Percentiles rank a stretch among this genome's conserved stretches.
Conservation (phyloP, 495 filamentous ascomycete genomes). For the Penicillium macrosclerotiorum region DNA sequence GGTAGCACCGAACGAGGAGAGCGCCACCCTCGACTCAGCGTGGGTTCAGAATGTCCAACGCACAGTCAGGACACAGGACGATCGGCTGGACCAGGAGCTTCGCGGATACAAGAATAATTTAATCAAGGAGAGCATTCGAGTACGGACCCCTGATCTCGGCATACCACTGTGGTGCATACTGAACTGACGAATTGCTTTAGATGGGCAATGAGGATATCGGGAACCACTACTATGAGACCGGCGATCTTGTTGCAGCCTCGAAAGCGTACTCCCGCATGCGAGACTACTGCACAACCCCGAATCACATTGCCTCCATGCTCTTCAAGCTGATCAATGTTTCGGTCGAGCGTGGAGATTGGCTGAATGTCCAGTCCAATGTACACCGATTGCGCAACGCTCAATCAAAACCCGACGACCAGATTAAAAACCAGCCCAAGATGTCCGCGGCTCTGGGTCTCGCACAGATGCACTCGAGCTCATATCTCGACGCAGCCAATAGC, state of each 20-base stretch:
- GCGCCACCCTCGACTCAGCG: constrained; percentile 60
- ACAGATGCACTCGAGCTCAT: constrained; percentile 62
- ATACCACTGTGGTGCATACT: neutral
- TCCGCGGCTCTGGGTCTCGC: constrained; percentile 67
- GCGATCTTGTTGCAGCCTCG: constrained; percentile 58
- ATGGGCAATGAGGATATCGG: constrained; percentile 78
- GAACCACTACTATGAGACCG: constrained; percentile 62
- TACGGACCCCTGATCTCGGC: constrained; percentile 36
- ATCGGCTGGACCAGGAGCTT: constrained; percentile 75
- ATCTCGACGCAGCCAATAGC: constrained; percentile 65
- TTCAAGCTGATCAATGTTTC: constrained; percentile 65
- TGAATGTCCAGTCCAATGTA: constrained; percentile 63
- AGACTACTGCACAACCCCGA: constrained; percentile 67
- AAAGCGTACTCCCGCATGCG: constrained; percentile 74
- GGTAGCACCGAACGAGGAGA: constrained; percentile 63
- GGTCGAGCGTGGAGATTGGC: constrained; percentile 67
- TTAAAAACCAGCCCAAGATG: constrained; percentile 63
- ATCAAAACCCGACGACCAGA: constrained; percentile 60
- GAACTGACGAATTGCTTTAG: constrained; percentile 35
- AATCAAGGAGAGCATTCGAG: constrained; percentile 95
- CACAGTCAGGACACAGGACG: constrained; percentile 62
- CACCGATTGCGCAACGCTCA: constrained; percentile 59
- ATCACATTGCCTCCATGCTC: constrained; percentile 69
- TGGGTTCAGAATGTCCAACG: constrained; percentile 68
- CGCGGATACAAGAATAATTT: constrained; percentile 96